These are phyloP conservation scores for Acanthamoeba quina DNA, from an alignment of 208 protist genomes.

Conservation along the genomic window DNA sequence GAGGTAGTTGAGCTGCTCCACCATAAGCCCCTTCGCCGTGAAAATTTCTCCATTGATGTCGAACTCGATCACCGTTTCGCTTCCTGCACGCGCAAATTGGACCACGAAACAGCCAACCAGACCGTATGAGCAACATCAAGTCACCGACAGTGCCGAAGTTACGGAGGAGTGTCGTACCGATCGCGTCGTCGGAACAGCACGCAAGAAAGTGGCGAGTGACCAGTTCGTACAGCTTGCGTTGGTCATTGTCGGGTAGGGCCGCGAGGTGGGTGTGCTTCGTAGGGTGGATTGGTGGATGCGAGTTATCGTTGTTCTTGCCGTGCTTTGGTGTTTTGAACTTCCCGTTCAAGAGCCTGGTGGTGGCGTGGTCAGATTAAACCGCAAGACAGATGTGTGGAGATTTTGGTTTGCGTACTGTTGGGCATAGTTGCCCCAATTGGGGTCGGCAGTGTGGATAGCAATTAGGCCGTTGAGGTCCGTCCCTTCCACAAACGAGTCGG, in stretches of 20 bases:
- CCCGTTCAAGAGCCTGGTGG: constrained; percentile 30
- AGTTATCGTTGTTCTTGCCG: constrained; percentile 97
- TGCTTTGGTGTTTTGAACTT: constrained; percentile 94
- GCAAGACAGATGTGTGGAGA: no score
- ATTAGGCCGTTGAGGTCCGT: constrained; percentile 93
- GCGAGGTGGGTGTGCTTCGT: constrained; percentile 85
- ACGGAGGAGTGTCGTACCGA: constrained; percentile 58
- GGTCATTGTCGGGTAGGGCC: constrained; percentile 41
- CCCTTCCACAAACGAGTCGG: constrained; percentile 92
- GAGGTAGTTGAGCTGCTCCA: constrained; percentile 95
- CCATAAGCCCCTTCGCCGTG: constrained; percentile 87
- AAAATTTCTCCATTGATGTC: constrained; percentile 86
- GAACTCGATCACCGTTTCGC: constrained; percentile 51
- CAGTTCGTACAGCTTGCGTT: constrained; percentile 95
- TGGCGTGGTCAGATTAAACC: not conserved
- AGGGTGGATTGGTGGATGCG: constrained; percentile 99
- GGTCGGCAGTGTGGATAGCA: constrained; percentile 84
- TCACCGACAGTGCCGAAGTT: no score
- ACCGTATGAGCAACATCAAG: no score
- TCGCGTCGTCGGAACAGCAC: constrained; percentile 93
- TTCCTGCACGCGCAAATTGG: constrained; percentile 72
- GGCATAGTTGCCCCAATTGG: constrained; percentile 88
- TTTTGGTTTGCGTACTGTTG: not conserved
- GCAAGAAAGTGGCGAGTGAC: constrained; percentile 98
- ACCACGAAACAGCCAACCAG: not conserved